A percentile compares a stretch with the other conserved stretches of the same genome.
Conservation (phyloP, 2,329 filamentous ascomycete genomes). For the Monilinia aucupariae region DNA sequence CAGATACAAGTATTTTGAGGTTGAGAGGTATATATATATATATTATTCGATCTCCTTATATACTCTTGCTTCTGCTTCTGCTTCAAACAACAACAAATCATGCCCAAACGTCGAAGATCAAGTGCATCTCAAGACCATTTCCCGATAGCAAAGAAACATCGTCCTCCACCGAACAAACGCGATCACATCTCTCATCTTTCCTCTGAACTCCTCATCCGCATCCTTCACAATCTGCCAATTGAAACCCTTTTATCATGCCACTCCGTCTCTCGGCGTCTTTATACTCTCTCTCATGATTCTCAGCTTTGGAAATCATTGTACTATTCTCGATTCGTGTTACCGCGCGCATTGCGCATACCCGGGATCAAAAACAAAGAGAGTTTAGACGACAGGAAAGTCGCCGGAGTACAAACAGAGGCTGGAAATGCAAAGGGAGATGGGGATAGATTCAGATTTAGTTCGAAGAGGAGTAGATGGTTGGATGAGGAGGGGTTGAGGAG, state of each 20-base stretch:
- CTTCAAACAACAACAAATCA: neutral
- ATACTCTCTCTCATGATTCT: constrained; percentile 67
- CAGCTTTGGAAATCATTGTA: constrained; percentile 90
- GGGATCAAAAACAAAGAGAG: constrained; percentile 47
- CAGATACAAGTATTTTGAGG: neutral
- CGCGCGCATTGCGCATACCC: constrained; percentile 70
- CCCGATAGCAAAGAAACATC: constrained; percentile 22
- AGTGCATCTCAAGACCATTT: constrained; percentile 10
- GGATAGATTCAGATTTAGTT: constrained; percentile 29
- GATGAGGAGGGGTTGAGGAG: constrained; percentile 34
- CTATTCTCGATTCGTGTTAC: constrained; percentile 79
- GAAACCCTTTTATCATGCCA: constrained; percentile 57
- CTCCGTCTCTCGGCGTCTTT: constrained; percentile 69
- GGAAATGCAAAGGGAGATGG: constrained; percentile 10
- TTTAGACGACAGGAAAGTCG: neutral
- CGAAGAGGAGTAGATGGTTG: constrained; percentile 49
- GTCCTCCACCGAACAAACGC: constrained; percentile 23
- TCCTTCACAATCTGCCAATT: constrained; percentile 71
- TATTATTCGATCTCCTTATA: neutral
- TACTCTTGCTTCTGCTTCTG: neutral
- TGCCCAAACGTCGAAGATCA: constrained; percentile 29
- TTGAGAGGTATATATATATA: neutral
- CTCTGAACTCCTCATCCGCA: constrained; percentile 81
- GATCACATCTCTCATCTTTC: constrained; percentile 71
- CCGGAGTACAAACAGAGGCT: neutral